Percentiles rank a stretch among this genome's conserved stretches.
Evolutionary conservation across 306 rosid species (phyloP).

Genomic region (Medicago ruthenica): DNA sequence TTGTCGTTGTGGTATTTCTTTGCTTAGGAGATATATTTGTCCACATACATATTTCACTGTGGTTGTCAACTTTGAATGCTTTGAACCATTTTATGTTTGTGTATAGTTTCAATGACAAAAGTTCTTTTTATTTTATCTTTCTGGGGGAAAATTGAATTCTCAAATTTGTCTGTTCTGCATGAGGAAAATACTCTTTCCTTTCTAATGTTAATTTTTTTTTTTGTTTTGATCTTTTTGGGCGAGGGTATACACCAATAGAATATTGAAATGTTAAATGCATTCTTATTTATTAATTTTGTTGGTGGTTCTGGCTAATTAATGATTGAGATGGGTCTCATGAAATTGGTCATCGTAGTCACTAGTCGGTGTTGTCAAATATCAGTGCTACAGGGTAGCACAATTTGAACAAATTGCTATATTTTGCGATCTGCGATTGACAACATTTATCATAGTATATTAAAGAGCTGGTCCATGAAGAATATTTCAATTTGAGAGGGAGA

Average conservation of each 20-base stretch:
- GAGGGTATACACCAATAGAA: neutral
- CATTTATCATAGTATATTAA: neutral
- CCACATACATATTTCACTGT: neutral
- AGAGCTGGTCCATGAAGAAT: constrained; percentile 13
- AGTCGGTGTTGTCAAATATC: neutral
- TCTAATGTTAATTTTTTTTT: neutral
- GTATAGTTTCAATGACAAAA: constrained; percentile 20
- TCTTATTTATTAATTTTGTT: neutral
- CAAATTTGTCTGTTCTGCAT: constrained; percentile 4
- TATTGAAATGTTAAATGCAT: neutral
- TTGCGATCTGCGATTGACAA: neutral
- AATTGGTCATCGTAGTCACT: neutral
- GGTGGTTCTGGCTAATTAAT: neutral
- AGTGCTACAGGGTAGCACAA: neutral
- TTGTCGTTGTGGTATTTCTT: neutral
- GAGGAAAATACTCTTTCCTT: constrained; percentile 18
- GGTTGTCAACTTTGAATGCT: constrained; percentile 19
- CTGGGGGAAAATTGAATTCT: constrained; percentile 12
- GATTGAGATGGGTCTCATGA: neutral
- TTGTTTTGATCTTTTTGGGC: neutral
- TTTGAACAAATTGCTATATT: neutral
- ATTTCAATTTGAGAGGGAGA: constrained; percentile 45
- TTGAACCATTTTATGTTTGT: constrained; percentile 15
- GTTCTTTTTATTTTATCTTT: neutral
- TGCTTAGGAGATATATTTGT: constrained; percentile 4